A percentile compares a stretch with the other conserved stretches of the same genome.
Conservation (phyloP, 495 filamentous ascomycete genomes). For the Coniosporium apollinis region DNA sequence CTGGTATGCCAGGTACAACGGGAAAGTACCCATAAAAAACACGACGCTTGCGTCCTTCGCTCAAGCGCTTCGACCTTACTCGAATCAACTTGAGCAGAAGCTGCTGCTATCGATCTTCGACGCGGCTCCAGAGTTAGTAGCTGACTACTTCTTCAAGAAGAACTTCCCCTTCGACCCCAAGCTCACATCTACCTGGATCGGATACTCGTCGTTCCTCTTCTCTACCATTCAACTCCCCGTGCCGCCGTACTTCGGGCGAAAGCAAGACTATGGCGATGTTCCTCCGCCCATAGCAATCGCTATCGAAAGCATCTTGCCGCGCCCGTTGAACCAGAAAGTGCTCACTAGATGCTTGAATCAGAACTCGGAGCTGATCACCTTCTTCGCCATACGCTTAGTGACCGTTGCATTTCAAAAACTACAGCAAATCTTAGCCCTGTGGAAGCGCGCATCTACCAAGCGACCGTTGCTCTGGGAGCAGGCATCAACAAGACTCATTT, state of each 20-base stretch:
- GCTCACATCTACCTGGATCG: constrained; percentile 80
- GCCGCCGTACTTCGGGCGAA: constrained; percentile 46
- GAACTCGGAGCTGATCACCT: constrained; percentile 54
- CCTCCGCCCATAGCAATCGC: constrained; percentile 62
- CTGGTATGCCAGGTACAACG: constrained; percentile 48
- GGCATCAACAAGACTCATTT: constrained; percentile 42
- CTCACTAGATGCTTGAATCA: constrained; percentile 63
- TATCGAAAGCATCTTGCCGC: constrained; percentile 76
- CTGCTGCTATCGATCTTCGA: constrained; percentile 64
- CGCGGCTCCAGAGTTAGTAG: constrained; percentile 65
- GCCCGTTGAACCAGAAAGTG: constrained; percentile 58
- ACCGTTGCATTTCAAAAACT: constrained; percentile 67
- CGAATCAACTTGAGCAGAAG: constrained; percentile 63
- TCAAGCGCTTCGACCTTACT: constrained; percentile 66
- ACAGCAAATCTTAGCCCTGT: constrained; percentile 34
- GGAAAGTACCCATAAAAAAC: constrained; percentile 57
- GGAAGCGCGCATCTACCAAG: constrained; percentile 30
- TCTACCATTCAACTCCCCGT: constrained; percentile 56
- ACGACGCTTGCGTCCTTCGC: constrained; percentile 56
- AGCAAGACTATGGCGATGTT: constrained; percentile 26
- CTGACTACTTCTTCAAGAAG: constrained; percentile 67
- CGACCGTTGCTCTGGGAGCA: constrained; percentile 43
- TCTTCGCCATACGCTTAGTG: constrained; percentile 68
- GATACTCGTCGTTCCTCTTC: constrained; percentile 76
- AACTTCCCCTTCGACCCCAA: constrained; percentile 83